Percentiles rank a stretch among this genome's conserved stretches.
phyloP scores from a whole-genome alignment of 1,139 yeast genomes.

The Casaregolazyma lundiana region DNA sequence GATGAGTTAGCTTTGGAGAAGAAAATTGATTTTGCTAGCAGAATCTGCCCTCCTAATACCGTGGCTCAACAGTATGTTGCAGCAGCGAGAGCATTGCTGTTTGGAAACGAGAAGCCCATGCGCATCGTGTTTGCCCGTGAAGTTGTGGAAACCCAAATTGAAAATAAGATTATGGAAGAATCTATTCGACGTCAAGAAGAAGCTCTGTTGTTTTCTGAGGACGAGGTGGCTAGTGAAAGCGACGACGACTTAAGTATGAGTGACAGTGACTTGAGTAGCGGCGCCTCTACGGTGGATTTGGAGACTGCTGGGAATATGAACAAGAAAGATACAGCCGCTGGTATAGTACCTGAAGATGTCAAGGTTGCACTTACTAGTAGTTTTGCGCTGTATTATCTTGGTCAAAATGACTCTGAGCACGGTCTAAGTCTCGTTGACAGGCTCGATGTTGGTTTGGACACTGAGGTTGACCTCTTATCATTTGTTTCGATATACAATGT shows the following conservation, averaged over 20 bases:
- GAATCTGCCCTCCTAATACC: slow-evolving; percentile 30
- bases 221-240: neutral
- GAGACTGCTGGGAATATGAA: neutral
- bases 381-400: slow-evolving; percentile 23
- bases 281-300: neutral
- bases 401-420: slow-evolving; percentile 16
- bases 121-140: slow-evolving; percentile 3
- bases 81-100: slow-evolving; percentile 29
- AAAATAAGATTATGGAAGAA: slow-evolving; percentile 1
- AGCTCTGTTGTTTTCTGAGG: neutral
- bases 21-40: slow-evolving; percentile 23
- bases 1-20: slow-evolving; percentile 18
- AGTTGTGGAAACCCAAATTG: slow-evolving; percentile 1
- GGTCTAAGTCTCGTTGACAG: slow-evolving; percentile 22
- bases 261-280: slow-evolving; percentile 4
- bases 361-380: slow-evolving; percentile 28
- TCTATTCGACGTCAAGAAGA: slow-evolving; percentile 7
- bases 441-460: slow-evolving; percentile 20
- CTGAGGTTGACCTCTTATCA: slow-evolving; percentile 33
- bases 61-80: slow-evolving; percentile 29
- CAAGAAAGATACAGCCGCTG: neutral
- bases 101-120: slow-evolving; percentile 20
- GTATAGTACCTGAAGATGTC: slow-evolving; percentile 24
- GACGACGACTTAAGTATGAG: neutral
- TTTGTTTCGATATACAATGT: slow-evolving; percentile 30